Base-by-base conservation (phyloP, 2,329 filamentous ascomycete species). In the Fusarium pseudonygamai region DNA sequence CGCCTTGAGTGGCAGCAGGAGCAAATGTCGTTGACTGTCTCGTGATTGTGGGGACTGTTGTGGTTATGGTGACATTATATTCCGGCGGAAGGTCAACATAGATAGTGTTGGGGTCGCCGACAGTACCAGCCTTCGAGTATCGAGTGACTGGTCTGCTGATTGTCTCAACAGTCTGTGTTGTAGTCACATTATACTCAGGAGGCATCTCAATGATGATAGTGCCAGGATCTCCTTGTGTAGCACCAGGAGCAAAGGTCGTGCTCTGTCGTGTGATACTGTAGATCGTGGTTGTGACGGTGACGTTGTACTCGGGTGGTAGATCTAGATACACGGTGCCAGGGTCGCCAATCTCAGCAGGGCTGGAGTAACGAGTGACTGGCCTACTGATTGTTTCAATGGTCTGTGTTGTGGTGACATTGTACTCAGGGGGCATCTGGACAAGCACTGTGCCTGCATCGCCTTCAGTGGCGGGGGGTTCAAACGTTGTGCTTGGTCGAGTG, bases 401-500 rank as follows among this genome's bases (percentile, higher is more conserved):
- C n/a, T 61, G 40, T 2, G 68, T 71, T n/a, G 46, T 58, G 7
- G 68, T 71, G 22, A 71, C 46, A 12, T 71, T 71, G 18, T 60
- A 56, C 32, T 71, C 67, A 3, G 67, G 69, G 6, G 69, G 69
- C 57, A 58, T 53, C 45, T 71, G 42, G 11, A 71, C 39, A 3
- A 71, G 43, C 7, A 71, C 49, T 2, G 68, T 71, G n/a, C 68
- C 68, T 10, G 60, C 43, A 37, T 71, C 67, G 3, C 67, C 69
- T 36, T 69, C 47, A 15, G 64, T 72, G 18, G 69, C 69, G 15
- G 49, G 43, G 3, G 57, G 22, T 11, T 43, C 56, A 58, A 62
- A 73, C 3, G 70, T 73, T 22, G 70, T 73, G 22, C 37, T 73
- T 15, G 46, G 57, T 13, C 60, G 43, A 32, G 61, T 71, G 42